Evolutionary conservation across 768 basidiomycete genomes (phyloP).

Genomic region (Collybia nuda): DNA sequence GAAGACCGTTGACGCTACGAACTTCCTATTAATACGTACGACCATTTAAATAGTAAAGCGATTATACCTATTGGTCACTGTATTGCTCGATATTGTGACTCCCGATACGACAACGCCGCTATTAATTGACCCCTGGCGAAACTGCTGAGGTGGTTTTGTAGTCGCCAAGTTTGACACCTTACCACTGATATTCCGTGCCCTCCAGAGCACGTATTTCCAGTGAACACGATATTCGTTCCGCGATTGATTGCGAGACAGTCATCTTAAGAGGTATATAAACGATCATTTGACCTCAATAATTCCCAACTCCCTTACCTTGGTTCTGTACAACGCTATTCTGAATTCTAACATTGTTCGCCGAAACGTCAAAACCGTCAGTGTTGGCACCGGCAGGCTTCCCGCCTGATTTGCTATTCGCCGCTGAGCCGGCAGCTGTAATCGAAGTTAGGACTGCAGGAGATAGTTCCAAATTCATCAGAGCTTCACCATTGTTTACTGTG

Average conservation of each 20-base stretch:
- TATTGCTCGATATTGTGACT: slow-evolving; percentile 18
- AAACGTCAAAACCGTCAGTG: slow-evolving; percentile 21
- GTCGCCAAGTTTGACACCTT: background rate
- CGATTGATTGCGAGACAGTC: slow-evolving; percentile 21
- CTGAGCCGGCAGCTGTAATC: slow-evolving; percentile 12
- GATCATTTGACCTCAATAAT: background rate
- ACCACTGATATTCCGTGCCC: slow-evolving; percentile 19
- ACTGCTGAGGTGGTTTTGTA: background rate
- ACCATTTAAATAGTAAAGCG: background rate
- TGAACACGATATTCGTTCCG: slow-evolving; percentile 17
- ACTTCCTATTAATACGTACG: background rate
- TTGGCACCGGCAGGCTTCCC: slow-evolving; percentile 14
- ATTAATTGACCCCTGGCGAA: slow-evolving; percentile 15
- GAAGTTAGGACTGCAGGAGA: background rate
- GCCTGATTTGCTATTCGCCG: slow-evolving; percentile 15
- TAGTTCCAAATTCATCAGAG: background rate
- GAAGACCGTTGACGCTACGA: slow-evolving; percentile 16
- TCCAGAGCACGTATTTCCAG: slow-evolving; percentile 17
- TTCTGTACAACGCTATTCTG: slow-evolving; percentile 12
- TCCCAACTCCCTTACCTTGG: slow-evolving; percentile 10
- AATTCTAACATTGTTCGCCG: slow-evolving; percentile 15
- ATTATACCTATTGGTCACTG: slow-evolving; percentile 13
- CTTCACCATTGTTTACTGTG: slow-evolving; percentile 15
- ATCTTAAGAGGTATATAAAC: slow-evolving; percentile 1
- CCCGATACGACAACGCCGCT: slow-evolving; percentile 8